Evolutionary conservation across 306 rosid genomes (phyloP), one percentile per base, ranked within the genome.

Genomic region (Rosa persica): DNA sequence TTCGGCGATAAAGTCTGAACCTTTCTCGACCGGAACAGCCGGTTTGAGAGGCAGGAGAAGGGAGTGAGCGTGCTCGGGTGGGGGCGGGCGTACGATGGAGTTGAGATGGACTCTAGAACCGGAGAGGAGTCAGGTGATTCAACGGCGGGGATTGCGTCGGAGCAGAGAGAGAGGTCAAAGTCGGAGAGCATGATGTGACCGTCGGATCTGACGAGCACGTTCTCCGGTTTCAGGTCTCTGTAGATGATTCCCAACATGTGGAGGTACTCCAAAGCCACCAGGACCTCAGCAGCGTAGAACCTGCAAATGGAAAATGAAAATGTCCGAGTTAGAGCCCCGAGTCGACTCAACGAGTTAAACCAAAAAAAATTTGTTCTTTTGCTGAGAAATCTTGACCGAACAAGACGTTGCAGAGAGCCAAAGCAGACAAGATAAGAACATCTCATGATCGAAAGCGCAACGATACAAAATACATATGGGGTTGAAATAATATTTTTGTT

Each of bases 141-240:
- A 19, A 95, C 98, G 81, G 90, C 96, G 9, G 99, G 93, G 89
- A 89, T 86, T 51, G 99, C 96, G 48, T 91, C 83, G 0, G 96
- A 89, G 75, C 97, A 90, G 0, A 95, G 77, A 0, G 98, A 95
- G 23, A 95, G 93, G 85, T 95, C 99, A 25, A 95, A 95, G 76
- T 95, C 99, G 3, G 99, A 93, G 75, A 95, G 91, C 99, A 95
- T 95, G 88, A 95, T 93, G 81, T 95, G 99, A 86, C 99, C 99
- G 89, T 95, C 99, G 2, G 99, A 93, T 89, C 97, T 86, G 57
- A 95, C 98, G 13, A 95, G 84, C 78, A 95, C 99, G 83, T 95
- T 95, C 77, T 95, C 99, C 0, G 99, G 99, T 76, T 95, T 95
- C 6, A 95, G 81, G 85, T 95, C 99, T 51, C 99, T 86, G 93